A percentile compares a stretch with the other conserved stretches of the same genome.
These are phyloP conservation scores for Pythium brassicae DNA, from an alignment of 352 stramenopile species.

Conservation along the genomic window DNA sequence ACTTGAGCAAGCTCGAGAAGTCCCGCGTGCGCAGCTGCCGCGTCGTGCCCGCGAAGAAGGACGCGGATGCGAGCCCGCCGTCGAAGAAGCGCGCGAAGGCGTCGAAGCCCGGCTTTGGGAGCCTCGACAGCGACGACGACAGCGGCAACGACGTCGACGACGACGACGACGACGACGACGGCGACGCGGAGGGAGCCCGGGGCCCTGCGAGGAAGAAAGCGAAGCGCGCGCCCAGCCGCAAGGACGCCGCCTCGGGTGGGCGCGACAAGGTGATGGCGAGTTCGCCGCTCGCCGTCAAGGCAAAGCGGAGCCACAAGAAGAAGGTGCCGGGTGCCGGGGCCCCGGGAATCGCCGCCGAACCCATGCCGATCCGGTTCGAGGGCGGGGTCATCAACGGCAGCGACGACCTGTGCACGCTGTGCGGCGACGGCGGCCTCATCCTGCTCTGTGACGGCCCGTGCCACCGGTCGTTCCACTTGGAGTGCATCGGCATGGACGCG, in stretches of 20 bases:
- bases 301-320: slow-evolving; percentile 19
- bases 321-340: not conserved
- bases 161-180: slow-evolving; percentile 38
- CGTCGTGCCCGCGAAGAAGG: slow-evolving; percentile 31
- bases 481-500: slow-evolving; percentile 85
- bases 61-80: slow-evolving; percentile 10
- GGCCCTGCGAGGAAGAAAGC: slow-evolving; percentile 26
- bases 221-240: slow-evolving; percentile 24
- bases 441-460: slow-evolving; percentile 90
- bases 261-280: slow-evolving; percentile 2
- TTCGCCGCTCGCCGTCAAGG: slow-evolving; percentile 12
- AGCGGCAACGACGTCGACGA: slow-evolving; percentile 26
- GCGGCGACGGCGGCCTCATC: slow-evolving; percentile 88
- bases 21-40: slow-evolving; percentile 79
- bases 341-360: not conserved
- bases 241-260: too few relatives aligned
- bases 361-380: slow-evolving; percentile 31
- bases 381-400: slow-evolving; percentile 75
- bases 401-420: slow-evolving; percentile 90
- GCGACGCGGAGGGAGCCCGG: slow-evolving; percentile 12
- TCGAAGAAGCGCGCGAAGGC: slow-evolving; percentile 22
- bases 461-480: slow-evolving; percentile 91
- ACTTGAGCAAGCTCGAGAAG: slow-evolving; percentile 75
- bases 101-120: slow-evolving; percentile 10
- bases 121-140: slow-evolving; percentile 31